Conservation (phyloP, 805 yeast species). For the Suhomyces vadensis region DNA sequence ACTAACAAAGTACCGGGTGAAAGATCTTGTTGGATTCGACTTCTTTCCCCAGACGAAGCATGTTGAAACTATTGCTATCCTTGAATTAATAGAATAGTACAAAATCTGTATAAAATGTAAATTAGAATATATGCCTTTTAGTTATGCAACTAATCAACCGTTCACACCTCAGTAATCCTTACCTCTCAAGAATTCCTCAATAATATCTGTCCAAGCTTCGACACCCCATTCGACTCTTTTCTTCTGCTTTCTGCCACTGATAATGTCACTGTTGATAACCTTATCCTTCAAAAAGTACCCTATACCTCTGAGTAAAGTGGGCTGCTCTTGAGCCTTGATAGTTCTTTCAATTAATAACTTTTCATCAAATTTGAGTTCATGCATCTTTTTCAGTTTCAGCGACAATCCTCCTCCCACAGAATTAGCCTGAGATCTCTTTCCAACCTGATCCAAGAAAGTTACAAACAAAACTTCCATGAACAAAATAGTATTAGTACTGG, state of each 20-base stretch:
- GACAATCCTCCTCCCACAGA: constrained; percentile 45
- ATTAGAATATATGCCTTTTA: neutral
- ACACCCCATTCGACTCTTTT: constrained; percentile 69
- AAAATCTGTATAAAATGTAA: constrained; percentile 1
- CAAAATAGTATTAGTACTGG: constrained; percentile 60
- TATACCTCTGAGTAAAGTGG: constrained; percentile 62
- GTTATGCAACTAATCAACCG: neutral
- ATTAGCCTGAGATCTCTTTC: constrained; percentile 57
- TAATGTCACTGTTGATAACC: constrained; percentile 46
- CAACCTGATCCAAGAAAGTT: constrained; percentile 63
- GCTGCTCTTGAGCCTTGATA: constrained; percentile 58
- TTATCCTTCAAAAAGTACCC: constrained; percentile 56
- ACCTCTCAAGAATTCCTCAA: constrained; percentile 41
- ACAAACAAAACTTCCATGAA: constrained; percentile 76
- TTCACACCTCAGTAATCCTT: constrained; percentile 8
- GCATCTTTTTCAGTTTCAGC: constrained; percentile 27
- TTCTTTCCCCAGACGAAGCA: constrained; percentile 60
- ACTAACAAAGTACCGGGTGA: constrained; percentile 16
- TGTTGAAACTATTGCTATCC: constrained; percentile 55
- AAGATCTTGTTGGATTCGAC: constrained; percentile 40
- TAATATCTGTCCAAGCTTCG: constrained; percentile 52
- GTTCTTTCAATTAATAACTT: constrained; percentile 49
- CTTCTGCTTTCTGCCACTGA: constrained; percentile 55
- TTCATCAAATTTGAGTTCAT: constrained; percentile 47
- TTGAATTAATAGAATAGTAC: constrained; percentile 25